Percentiles rank a stretch among this genome's conserved stretches.
These are phyloP conservation scores for Lipomyces anomalus DNA, from an alignment of 805 yeast genomes.

Conservation along the genomic window DNA sequence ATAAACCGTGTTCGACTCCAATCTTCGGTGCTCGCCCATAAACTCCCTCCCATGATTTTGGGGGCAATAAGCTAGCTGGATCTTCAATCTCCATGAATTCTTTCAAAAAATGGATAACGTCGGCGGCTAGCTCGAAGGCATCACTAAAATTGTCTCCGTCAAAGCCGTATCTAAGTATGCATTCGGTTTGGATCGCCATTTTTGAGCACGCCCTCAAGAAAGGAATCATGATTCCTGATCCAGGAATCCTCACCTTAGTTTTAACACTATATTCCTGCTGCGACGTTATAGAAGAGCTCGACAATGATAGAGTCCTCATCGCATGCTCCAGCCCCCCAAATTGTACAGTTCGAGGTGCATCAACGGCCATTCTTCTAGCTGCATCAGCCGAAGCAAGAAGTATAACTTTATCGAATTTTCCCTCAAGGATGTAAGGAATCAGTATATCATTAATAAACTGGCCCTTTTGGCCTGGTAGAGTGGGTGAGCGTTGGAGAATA, in stretches of 20 bases:
- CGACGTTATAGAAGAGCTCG: neutral
- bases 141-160: slow-evolving; percentile 87
- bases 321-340: slow-evolving; percentile 1
- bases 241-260: slow-evolving; percentile 27
- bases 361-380: slow-evolving; percentile 12
- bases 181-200: slow-evolving; percentile 28
- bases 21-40: slow-evolving; percentile 70
- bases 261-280: neutral
- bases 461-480: slow-evolving; percentile 56
- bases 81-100: slow-evolving; percentile 33
- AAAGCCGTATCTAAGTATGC: slow-evolving; percentile 59
- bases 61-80: slow-evolving; percentile 35
- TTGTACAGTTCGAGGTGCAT: slow-evolving; percentile 15
- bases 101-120: slow-evolving; percentile 42
- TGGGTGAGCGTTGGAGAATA: slow-evolving; percentile 81
- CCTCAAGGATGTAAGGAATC: slow-evolving; percentile 42
- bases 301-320: slow-evolving; percentile 4
- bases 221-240: slow-evolving; percentile 33
- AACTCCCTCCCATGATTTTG: slow-evolving; percentile 78
- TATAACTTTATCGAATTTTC: slow-evolving; percentile 43
- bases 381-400: slow-evolving; percentile 71
- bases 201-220: slow-evolving; percentile 20
- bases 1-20: slow-evolving; percentile 74
- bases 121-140: too few species aligned
- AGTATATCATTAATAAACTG: slow-evolving; percentile 49